A percentile compares a stretch with the other conserved stretches of the same genome.
Conservation (phyloP, 2,329 filamentous ascomycete genomes). For the Ceratocystis huliohia region DNA sequence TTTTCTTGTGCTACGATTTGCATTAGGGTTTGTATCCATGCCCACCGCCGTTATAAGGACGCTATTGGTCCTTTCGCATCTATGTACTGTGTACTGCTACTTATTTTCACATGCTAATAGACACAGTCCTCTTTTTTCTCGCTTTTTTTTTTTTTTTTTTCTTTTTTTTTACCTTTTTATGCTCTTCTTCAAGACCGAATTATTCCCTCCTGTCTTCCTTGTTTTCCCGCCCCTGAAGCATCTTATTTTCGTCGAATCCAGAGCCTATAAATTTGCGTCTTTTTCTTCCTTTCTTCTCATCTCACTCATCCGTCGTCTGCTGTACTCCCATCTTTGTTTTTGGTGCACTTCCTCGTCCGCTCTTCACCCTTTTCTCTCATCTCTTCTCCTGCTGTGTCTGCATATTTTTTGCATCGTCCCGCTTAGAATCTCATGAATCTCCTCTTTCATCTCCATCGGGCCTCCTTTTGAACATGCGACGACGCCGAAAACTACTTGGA, state of each 20-base stretch:
- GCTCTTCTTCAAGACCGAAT: not conserved
- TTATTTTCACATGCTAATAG: too few species aligned
- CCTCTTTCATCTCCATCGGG: not conserved
- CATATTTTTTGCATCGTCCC: not conserved
- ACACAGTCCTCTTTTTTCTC: not conserved
- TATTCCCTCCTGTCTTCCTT: conserved; percentile 7
- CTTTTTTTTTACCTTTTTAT: not conserved
- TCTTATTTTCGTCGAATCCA: not conserved
- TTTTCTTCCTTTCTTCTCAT: not conserved
- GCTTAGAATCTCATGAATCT: not conserved
- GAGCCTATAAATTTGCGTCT: not conserved
- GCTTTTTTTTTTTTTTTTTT: not conserved
- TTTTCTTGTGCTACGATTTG: too few species aligned
- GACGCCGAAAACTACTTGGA: conserved; percentile 9
- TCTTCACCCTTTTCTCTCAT: not conserved
- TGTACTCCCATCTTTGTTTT: not conserved
- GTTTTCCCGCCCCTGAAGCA: not conserved
- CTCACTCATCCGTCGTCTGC: too few species aligned
- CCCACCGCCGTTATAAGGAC: too few species aligned
- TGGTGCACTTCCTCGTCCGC: not conserved
- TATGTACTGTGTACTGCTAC: too few species aligned
- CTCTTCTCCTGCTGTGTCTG: not conserved
- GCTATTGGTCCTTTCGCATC: too few species aligned
- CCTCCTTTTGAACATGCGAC: conserved; percentile 7
- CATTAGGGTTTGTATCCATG: too few species aligned